Evolutionary conservation across 2,329 filamentous ascomycete genomes (phyloP), one percentile per base, ranked within the genome.

Genomic region (Colletotrichum eremochloae): DNA sequence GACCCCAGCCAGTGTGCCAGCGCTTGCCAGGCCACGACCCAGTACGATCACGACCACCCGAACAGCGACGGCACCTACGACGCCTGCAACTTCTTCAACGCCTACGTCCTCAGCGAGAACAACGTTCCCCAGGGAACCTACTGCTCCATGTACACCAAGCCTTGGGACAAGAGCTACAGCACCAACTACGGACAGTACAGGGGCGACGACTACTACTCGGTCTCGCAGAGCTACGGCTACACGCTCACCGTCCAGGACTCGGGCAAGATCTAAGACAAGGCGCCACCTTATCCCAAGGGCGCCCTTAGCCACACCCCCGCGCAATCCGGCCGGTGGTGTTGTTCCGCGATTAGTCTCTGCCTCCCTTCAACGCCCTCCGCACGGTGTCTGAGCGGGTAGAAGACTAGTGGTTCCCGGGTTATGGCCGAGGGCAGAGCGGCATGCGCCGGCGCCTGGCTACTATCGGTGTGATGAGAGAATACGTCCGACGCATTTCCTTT

Each of bases 21-120:
- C 6, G 69, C 69, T 31, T 71, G 69, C 58, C 20, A 31, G 58
- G 69, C 52, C 1, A 71, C 65, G 15, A 68, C 69, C 12, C 3
- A 38, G 44, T 71, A 71, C 46, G 58, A 71, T 53, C 36, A 29
- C 44, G 38, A 42, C 18, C 69, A 71, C 65, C 69, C 65, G 15
- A 60, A 14, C 8, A 12, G 14, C 20, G 69, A 71, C n/a, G 65
- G 65, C 50, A 63, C 58, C 24, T 71, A 71, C 53, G 65, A 71
- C 18, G 58, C 65, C 20, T 71, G 65, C 69, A 71, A 68, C 65
- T 71, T 71, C 69, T 53, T 71, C 58, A 71, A 68, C 57, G 18
- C 69, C n/a, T 71, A 58, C 52, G 53, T 71, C 18, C 42, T 71
- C 11, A 68, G 65, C 58, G 8, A 55, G 57, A 55, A 68, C 65